Evolutionary conservation across 495 filamentous ascomycete species (phyloP).

Genomic region (Talaromyces proteolyticus): DNA sequence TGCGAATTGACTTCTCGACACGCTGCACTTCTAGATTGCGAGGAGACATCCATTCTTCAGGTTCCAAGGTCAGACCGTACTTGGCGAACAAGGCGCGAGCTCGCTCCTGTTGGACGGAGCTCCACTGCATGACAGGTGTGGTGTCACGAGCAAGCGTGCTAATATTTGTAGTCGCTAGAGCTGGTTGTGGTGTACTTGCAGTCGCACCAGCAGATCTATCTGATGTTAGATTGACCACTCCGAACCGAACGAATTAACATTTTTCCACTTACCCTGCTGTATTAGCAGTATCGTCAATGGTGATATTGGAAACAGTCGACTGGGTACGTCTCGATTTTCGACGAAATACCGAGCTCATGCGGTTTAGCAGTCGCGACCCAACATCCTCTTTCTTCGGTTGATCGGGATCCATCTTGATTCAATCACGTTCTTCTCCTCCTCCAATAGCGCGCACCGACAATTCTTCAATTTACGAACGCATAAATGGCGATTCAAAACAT

Average conservation of each 20-base stretch:
- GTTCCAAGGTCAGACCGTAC: conserved; percentile 65
- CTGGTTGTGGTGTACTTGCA: conserved; percentile 3
- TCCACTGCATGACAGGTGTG: conserved; percentile 24
- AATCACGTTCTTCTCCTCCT: background rate
- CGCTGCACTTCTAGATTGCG: conserved; percentile 56
- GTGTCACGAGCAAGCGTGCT: conserved; percentile 2
- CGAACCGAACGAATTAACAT: background rate
- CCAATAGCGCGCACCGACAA: background rate
- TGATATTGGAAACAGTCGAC: background rate
- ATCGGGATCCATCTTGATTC: background rate
- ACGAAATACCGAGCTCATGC: conserved; percentile 3
- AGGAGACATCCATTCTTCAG: conserved; percentile 59
- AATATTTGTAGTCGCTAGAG: conserved; percentile 6
- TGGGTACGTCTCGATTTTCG: conserved; percentile 1
- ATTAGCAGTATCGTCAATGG: background rate
- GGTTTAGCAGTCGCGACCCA: background rate
- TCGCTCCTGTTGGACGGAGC: conserved; percentile 54
- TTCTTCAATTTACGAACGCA: background rate
- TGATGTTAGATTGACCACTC: conserved; percentile 7
- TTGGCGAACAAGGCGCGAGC: conserved; percentile 67
- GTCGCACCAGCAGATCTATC: conserved; percentile 20
- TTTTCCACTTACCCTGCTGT: background rate
- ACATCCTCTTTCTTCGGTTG: conserved; percentile 4
- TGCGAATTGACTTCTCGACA: conserved; percentile 83
- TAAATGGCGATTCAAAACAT: background rate